Conservation (phyloP, 495 filamentous ascomycete species). For the Trypethelium eluteriae region DNA sequence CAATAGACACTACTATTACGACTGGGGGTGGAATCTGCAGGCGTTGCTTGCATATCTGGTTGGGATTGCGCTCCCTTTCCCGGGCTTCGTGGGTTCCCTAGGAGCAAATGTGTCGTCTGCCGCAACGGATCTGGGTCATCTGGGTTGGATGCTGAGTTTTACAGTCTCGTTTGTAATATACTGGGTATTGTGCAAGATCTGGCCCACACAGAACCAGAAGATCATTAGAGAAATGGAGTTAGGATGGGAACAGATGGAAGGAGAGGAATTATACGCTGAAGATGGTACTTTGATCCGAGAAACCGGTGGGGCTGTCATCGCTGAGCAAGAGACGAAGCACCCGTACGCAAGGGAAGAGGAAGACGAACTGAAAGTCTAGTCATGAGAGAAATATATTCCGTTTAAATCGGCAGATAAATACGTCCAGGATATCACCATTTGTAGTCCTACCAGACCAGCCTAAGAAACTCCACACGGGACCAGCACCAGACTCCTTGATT, state of each 20-base stretch:
- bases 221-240: slow-evolving; percentile 24
- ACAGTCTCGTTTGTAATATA: slow-evolving; percentile 35
- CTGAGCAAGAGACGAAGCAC: not conserved
- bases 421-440: not conserved
- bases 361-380: not conserved
- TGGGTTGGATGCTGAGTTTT: slow-evolving; percentile 41
- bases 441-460: not conserved
- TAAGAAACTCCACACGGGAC: not conserved
- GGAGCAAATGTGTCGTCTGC: slow-evolving; percentile 37
- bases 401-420: not conserved
- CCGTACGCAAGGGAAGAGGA: not conserved
- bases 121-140: slow-evolving; percentile 32
- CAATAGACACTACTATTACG: slow-evolving; percentile 45
- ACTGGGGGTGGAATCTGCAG: slow-evolving; percentile 54
- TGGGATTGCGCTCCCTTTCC: slow-evolving; percentile 55
- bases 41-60: slow-evolving; percentile 56
- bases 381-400: not conserved
- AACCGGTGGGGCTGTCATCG: not conserved
- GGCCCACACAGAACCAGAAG: slow-evolving; percentile 37
- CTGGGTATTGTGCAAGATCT: slow-evolving; percentile 34
- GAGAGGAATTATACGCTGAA: slow-evolving; percentile 21
- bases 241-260: slow-evolving; percentile 30
- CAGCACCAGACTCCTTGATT: not conserved
- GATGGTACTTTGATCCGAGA: slow-evolving; percentile 21
- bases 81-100: slow-evolving; percentile 49